Conservation (phyloP, 345 rosid species). For the Cardamine resedifolia region DNA sequence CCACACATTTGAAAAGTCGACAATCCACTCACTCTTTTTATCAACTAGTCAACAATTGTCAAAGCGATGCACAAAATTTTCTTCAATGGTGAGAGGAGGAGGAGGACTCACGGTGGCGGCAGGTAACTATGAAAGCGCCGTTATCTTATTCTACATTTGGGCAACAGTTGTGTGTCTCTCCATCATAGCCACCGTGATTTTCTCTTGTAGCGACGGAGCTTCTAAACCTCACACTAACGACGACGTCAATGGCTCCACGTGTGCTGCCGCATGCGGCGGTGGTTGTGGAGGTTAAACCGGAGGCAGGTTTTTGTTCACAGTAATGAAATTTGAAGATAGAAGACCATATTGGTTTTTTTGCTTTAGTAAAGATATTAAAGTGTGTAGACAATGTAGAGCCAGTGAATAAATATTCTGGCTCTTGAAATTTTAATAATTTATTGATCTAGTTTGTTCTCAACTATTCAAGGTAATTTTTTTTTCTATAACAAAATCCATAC, state of each 20-base stretch:
- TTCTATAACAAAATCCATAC: too few species aligned
- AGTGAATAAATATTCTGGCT: neutral
- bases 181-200: constrained; percentile 34
- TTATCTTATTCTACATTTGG: constrained; percentile 33
- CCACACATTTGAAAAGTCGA: constrained; percentile 10
- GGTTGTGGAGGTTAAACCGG: constrained; percentile 51
- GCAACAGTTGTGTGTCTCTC: constrained; percentile 42
- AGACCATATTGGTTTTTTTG: neutral
- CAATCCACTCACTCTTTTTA: constrained; percentile 20
- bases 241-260: constrained; percentile 36
- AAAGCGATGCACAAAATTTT: neutral
- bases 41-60: constrained; percentile 2
- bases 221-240: constrained; percentile 39
- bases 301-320: neutral
- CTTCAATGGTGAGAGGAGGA: constrained; percentile 40
- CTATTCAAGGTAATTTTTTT: neutral
- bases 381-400: neutral
- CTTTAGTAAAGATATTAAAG: neutral
- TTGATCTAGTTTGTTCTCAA: neutral
- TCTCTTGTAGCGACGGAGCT: constrained; percentile 57
- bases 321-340: neutral
- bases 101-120: constrained; percentile 26
- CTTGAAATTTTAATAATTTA: neutral
- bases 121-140: constrained; percentile 11
- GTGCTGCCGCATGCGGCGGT: constrained; percentile 49